Percentiles rank a stretch among this genome's conserved stretches.
phyloP scores from a whole-genome alignment of 306 rosid species.

The Sphenostylis stenocarpa region DNA sequence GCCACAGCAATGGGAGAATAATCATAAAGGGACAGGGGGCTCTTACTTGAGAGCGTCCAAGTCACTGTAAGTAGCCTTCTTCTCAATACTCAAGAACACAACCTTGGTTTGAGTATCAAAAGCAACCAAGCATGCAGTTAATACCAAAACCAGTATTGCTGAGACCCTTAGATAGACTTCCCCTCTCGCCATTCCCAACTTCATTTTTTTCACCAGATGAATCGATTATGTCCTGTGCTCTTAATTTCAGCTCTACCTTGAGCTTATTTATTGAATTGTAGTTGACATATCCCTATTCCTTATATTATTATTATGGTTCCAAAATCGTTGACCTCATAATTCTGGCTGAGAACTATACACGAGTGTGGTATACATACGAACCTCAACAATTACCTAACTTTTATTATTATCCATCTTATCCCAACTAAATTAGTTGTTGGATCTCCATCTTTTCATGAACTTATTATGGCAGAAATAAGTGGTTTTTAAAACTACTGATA shows the following conservation, averaged over 20 bases:
- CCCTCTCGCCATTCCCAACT: conserved; percentile 31
- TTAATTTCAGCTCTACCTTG: background rate
- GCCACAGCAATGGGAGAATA: background rate
- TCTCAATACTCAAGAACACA: conserved; percentile 25
- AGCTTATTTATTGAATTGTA: background rate
- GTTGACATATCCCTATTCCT: background rate
- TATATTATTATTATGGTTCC: background rate
- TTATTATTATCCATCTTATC: conserved; percentile 12
- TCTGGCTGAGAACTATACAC: conserved; percentile 22
- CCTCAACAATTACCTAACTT: conserved; percentile 32
- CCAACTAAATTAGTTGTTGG: conserved; percentile 2
- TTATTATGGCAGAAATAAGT: background rate
- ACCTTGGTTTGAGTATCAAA: conserved; percentile 57
- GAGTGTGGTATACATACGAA: background rate
- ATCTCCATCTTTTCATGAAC: background rate
- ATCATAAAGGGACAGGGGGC: background rate
- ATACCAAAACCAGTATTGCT: conserved; percentile 39
- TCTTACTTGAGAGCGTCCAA: conserved; percentile 58
- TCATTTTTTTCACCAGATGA: conserved; percentile 25
- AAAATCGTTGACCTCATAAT: background rate
- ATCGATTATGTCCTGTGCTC: background rate
- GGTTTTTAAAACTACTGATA: background rate
- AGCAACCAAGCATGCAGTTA: conserved; percentile 58
- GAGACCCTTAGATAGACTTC: conserved; percentile 52
- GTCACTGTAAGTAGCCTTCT: conserved; percentile 61